These are phyloP conservation scores for Beta vulgaris DNA, from an alignment of 148 eudicot species.

Conservation along the genomic window DNA sequence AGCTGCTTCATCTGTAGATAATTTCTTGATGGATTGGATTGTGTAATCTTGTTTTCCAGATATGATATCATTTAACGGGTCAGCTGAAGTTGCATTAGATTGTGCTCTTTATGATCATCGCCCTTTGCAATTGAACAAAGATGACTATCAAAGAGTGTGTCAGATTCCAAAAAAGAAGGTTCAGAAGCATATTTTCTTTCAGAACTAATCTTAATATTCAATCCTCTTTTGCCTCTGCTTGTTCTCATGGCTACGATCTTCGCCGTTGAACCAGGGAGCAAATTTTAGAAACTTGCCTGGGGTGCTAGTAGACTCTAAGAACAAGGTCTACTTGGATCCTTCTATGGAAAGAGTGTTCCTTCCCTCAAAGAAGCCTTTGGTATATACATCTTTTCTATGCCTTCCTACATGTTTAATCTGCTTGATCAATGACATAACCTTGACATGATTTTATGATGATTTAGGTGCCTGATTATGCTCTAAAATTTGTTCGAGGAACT, in stretches of 20 bases:
- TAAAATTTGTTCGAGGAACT: neutral
- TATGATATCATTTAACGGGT: slow-evolving; percentile 13
- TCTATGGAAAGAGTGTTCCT: slow-evolving; percentile 5
- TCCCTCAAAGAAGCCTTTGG: slow-evolving; percentile 23
- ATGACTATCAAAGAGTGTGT: slow-evolving; percentile 23
- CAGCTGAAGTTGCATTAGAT: neutral
- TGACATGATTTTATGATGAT: neutral
- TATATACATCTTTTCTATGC: neutral
- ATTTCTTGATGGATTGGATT: neutral
- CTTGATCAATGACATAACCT: neutral
- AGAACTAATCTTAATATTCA: neutral
- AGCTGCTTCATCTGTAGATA: too few relatives aligned
- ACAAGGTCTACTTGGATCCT: slow-evolving; percentile 22
- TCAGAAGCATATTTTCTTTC: neutral
- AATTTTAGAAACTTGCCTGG: slow-evolving; percentile 21
- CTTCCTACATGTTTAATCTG: neutral
- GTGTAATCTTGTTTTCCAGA: neutral
- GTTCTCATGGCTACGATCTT: neutral
- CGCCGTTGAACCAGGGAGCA: slow-evolving; percentile 24
- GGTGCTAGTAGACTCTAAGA: slow-evolving; percentile 4
- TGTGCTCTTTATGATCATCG: slow-evolving; percentile 14
- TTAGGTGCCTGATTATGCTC: slow-evolving; percentile 24
- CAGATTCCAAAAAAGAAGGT: slow-evolving; percentile 22
- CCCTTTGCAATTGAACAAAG: slow-evolving; percentile 19
- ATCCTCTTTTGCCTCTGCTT: neutral